Percentiles rank a stretch among this genome's conserved stretches.
Evolutionary conservation across 2,329 filamentous ascomycete genomes (phyloP).

Genomic region (Xylariaceae sp.): DNA sequence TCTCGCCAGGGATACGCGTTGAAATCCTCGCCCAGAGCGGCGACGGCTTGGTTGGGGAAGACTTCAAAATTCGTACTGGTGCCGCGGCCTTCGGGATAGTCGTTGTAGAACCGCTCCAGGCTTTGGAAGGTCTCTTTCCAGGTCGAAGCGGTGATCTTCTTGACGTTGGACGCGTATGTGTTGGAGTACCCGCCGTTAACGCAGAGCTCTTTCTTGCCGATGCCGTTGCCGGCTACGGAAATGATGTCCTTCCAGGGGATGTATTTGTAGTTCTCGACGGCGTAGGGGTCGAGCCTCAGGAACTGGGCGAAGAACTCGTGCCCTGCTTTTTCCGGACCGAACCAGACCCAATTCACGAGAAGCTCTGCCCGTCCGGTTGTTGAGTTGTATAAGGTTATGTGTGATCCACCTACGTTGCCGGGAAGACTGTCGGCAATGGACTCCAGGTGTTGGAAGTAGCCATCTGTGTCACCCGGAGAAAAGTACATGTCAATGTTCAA

Average conservation of each 20-base stretch:
- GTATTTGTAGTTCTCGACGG: background rate
- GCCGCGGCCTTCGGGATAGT: conserved; percentile 16
- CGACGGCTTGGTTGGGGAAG: conserved; percentile 27
- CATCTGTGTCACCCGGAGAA: background rate
- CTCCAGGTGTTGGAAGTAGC: conserved; percentile 1
- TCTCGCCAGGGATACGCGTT: conserved; percentile 40
- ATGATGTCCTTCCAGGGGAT: background rate
- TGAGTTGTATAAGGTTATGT: background rate
- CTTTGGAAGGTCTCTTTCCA: conserved; percentile 26
- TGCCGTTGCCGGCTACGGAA: background rate
- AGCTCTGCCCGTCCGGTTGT: background rate
- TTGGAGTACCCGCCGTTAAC: background rate
- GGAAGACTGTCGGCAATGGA: background rate
- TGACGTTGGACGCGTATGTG: conserved; percentile 22
- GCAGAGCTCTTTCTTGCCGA: background rate
- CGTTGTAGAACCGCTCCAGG: conserved; percentile 24
- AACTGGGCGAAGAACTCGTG: background rate
- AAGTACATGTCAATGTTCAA: background rate
- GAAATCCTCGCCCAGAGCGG: conserved; percentile 18
- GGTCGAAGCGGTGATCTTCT: conserved; percentile 13
- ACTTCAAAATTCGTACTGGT: conserved; percentile 20
- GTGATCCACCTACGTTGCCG: background rate
- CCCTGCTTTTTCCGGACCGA: background rate
- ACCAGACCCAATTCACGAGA: background rate
- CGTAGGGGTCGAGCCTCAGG: background rate